A percentile compares a stretch with the other conserved stretches of the same genome.
These are phyloP conservation scores for Gaeumannomyces tritici DNA, from an alignment of 2,329 filamentous ascomycete species.

Conservation along the genomic window DNA sequence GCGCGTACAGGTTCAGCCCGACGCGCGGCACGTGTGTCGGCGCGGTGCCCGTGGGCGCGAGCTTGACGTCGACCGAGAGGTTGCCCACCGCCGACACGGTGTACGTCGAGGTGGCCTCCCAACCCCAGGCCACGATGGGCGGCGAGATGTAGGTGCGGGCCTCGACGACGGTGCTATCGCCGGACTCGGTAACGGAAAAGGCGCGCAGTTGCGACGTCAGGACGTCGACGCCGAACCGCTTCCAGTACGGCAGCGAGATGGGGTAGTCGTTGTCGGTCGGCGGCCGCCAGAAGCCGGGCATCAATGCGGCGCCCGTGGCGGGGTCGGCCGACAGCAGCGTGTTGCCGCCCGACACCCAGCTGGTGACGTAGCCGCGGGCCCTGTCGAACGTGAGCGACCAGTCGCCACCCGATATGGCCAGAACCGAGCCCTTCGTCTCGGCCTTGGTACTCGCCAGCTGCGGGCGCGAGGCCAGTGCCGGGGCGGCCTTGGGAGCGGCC, in stretches of 20 bases:
- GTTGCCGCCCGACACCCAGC: constrained; percentile 26
- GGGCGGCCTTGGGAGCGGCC: constrained; percentile 6
- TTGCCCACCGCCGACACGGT: constrained; percentile 31
- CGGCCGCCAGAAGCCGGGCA: constrained; percentile 50
- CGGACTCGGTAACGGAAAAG: constrained; percentile 17
- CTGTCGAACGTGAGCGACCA: constrained; percentile 35
- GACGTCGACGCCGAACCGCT: constrained; percentile 35
- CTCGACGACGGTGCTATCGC: constrained; percentile 23
- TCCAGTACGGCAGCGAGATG: constrained; percentile 47
- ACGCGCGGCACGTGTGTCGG: constrained; percentile 50
- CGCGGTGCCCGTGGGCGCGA: constrained; percentile 34
- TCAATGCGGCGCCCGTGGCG: constrained; percentile 23
- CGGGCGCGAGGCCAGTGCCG: not conserved
- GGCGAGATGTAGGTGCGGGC: constrained; percentile 44
- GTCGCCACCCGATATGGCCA: constrained; percentile 19
- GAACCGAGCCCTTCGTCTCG: constrained; percentile 12
- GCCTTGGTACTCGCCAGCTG: constrained; percentile 7
- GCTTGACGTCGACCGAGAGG: constrained; percentile 33
- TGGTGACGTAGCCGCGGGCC: constrained; percentile 29
- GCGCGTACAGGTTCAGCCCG: constrained; percentile 47
- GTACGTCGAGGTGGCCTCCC: constrained; percentile 23
- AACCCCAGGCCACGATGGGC: constrained; percentile 51
- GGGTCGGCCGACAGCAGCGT: constrained; percentile 25
- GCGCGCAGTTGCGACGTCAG: constrained; percentile 36
- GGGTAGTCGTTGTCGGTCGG: constrained; percentile 56